Conservation (phyloP, 768 basidiomycete species). For the Boletus sensibilis region DNA sequence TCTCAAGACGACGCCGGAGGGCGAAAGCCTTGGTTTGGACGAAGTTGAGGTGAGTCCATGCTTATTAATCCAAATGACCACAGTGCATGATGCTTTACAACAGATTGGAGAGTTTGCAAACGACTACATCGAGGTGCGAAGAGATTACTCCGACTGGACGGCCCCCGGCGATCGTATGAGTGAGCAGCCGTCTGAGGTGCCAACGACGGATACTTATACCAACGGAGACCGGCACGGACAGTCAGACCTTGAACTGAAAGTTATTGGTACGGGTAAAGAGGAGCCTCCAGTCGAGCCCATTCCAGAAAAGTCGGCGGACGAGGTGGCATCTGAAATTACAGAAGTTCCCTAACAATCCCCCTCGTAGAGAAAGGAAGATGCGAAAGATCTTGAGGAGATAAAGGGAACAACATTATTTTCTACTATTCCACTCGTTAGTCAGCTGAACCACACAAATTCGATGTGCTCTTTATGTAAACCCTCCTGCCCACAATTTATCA, state of each 20-base stretch:
- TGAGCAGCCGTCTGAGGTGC: conserved; percentile 4
- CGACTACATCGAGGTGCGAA: conserved; percentile 68
- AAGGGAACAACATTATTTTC: background rate
- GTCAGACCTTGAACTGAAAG: conserved; percentile 26
- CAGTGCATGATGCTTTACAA: background rate
- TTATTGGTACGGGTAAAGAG: conserved; percentile 4
- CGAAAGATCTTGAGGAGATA: background rate
- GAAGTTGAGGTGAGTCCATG: conserved; percentile 58
- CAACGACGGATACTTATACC: conserved; percentile 10
- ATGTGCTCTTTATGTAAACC: background rate
- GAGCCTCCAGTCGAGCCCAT: conserved; percentile 15
- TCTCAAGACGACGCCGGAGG: conserved; percentile 52
- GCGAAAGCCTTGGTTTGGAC: conserved; percentile 64
- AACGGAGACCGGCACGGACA: conserved; percentile 42
- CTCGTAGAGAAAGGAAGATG: background rate
- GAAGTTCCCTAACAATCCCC: background rate
- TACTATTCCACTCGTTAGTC: background rate
- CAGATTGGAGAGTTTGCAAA: conserved; percentile 70
- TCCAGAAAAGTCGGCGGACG: conserved; percentile 13
- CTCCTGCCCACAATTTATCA: background rate
- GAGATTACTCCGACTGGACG: conserved; percentile 60
- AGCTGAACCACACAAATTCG: background rate
- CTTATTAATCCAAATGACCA: background rate
- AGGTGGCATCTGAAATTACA: background rate
- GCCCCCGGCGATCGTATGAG: conserved; percentile 21